Percentiles rank a stretch among this genome's conserved stretches.
phyloP scores from a whole-genome alignment of 441 rosid species.

The Bocquillonia castaneifolia region DNA sequence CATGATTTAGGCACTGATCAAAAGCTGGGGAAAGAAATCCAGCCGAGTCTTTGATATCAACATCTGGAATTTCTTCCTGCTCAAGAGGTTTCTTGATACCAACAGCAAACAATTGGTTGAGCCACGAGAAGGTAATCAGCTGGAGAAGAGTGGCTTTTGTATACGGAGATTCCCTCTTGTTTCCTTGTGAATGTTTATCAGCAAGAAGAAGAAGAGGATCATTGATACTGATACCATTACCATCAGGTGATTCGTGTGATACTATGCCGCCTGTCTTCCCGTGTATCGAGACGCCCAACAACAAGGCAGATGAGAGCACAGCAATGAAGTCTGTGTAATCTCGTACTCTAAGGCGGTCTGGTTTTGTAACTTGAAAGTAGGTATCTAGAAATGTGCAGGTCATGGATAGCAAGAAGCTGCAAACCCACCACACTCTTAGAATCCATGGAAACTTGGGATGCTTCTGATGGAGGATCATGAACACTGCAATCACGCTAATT shows the following conservation, averaged over 20 bases:
- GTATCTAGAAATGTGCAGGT: slow-evolving; percentile 34
- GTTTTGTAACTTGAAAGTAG: slow-evolving; percentile 32
- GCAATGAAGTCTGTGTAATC: slow-evolving; percentile 48
- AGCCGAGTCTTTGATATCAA: slow-evolving; percentile 64
- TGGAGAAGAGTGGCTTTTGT: slow-evolving; percentile 73
- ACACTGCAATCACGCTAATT: slow-evolving; percentile 32
- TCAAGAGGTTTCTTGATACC: slow-evolving; percentile 77
- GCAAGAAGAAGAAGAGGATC: slow-evolving; percentile 53
- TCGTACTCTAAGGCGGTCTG: slow-evolving; percentile 28
- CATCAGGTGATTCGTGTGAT: slow-evolving; percentile 25
- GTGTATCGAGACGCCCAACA: slow-evolving; percentile 52
- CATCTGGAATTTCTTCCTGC: slow-evolving; percentile 68
- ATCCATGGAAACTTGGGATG: slow-evolving; percentile 56
- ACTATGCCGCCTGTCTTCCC: slow-evolving; percentile 74
- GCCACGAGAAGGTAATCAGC: slow-evolving; percentile 89
- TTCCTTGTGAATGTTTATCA: slow-evolving; percentile 26
- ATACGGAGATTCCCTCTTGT: slow-evolving; percentile 48
- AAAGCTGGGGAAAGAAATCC: slow-evolving; percentile 45
- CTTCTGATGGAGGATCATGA: slow-evolving; percentile 32
- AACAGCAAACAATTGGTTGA: slow-evolving; percentile 64
- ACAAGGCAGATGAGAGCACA: slow-evolving; percentile 53
- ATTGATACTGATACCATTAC: too few species aligned
- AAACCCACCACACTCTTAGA: slow-evolving; percentile 84
- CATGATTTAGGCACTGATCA: slow-evolving; percentile 47
- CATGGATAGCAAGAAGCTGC: slow-evolving; percentile 53